These are phyloP conservation scores for Linnemannia zychae DNA, from an alignment of 192 early-diverging fungal genomes.

Conservation along the genomic window DNA sequence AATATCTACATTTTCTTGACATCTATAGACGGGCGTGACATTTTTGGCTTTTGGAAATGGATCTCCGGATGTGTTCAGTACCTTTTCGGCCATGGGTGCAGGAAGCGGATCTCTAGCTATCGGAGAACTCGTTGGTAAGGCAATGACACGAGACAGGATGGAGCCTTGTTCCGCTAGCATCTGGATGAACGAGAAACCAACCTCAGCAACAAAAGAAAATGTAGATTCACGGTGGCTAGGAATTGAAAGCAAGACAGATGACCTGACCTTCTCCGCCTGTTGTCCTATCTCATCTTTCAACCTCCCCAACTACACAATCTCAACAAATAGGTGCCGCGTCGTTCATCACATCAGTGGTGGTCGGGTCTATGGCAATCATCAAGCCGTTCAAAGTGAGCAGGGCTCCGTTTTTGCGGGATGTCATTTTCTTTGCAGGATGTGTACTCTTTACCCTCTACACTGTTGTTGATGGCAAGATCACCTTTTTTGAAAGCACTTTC, in stretches of 20 bases:
- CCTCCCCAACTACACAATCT: background rate
- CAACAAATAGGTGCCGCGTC: constrained; percentile 69
- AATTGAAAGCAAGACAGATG: background rate
- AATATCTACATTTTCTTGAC: background rate
- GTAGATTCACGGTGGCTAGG: background rate
- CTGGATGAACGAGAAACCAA: background rate
- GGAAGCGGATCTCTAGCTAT: constrained; percentile 85
- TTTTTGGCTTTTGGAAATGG: constrained; percentile 93
- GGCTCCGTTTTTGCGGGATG: constrained; percentile 84
- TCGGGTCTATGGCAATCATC: constrained; percentile 86
- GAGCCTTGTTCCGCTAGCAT: background rate
- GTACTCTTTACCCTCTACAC: constrained; percentile 67
- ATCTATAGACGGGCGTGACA: constrained; percentile 74
- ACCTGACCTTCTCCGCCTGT: background rate
- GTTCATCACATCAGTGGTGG: constrained; percentile 88
- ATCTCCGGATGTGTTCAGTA: constrained; percentile 92
- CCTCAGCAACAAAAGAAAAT: background rate
- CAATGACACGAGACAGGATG: background rate
- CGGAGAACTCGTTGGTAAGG: constrained; percentile 92
- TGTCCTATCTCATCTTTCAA: background rate
- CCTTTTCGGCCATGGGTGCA: constrained; percentile 82
- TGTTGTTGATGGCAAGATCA: constrained; percentile 69
- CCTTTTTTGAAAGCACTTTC: constrained; percentile 65
- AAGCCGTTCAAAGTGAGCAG: constrained; percentile 80
- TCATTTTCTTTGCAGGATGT: constrained; percentile 79